Evolutionary conservation across 495 filamentous ascomycete species (phyloP).

Genomic region (Tetracladium marchalianum): DNA sequence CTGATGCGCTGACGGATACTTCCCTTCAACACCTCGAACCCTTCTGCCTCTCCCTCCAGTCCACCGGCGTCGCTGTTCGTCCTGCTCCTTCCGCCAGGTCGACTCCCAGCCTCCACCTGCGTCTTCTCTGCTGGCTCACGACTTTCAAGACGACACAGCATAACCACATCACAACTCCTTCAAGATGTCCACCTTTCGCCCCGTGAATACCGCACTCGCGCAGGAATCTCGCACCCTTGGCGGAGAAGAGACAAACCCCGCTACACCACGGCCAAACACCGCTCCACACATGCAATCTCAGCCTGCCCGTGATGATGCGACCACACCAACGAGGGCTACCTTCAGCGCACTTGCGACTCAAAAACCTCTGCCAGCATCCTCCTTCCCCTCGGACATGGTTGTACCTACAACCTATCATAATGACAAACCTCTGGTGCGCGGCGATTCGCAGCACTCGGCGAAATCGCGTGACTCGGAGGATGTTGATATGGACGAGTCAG

Average conservation of each 20-base stretch:
- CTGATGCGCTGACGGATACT: conserved; percentile 4
- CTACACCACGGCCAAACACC: conserved; percentile 41
- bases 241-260: conserved; percentile 49
- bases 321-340: conserved; percentile 53
- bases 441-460: conserved; percentile 52
- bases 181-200: conserved; percentile 47
- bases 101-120: conserved; percentile 7
- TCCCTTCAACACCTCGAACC: conserved; percentile 3
- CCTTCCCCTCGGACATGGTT: conserved; percentile 42
- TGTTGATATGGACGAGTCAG: conserved; percentile 66
- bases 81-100: conserved; percentile 5
- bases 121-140: conserved; percentile 1
- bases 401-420: conserved; percentile 29
- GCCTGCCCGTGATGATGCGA: conserved; percentile 32
- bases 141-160: background rate
- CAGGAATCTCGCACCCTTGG: conserved; percentile 25
- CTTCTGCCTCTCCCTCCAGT: background rate
- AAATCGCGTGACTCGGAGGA: conserved; percentile 64
- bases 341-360: conserved; percentile 48
- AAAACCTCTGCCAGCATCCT: conserved; percentile 45
- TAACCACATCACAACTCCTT: background rate
- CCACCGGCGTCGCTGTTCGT: conserved; percentile 2
- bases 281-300: conserved; percentile 32
- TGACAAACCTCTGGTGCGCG: conserved; percentile 32
- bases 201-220: conserved; percentile 64